Percentiles rank a stretch among this genome's conserved stretches.
phyloP scores from a whole-genome alignment of 1,284 basidiomycete species.

The Trichosporon faecale region DNA sequence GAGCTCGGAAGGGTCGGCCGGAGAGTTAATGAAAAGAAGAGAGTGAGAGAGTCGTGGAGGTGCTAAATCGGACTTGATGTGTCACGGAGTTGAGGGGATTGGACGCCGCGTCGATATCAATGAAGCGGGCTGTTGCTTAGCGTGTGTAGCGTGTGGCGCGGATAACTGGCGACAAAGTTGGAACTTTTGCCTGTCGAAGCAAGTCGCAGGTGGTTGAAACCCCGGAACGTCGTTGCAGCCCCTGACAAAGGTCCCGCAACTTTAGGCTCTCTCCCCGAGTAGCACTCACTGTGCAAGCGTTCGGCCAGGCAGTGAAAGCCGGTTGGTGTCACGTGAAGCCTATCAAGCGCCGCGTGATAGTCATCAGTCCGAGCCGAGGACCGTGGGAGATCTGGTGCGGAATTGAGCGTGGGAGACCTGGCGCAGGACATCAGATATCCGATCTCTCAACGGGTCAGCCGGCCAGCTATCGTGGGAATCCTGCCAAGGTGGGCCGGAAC shows the following conservation, averaged over 20 bases:
- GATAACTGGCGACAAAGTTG: not conserved
- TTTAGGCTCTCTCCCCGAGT: constrained; percentile 6
- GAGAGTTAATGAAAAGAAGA: not conserved
- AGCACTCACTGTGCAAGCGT: not conserved
- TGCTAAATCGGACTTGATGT: not conserved
- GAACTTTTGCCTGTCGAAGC: constrained; percentile 8
- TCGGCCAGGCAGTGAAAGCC: not conserved
- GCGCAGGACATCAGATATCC: not conserved
- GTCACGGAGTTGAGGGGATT: not conserved
- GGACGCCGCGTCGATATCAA: not conserved
- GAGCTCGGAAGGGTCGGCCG: not conserved
- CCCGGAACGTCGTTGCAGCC: constrained; percentile 6
- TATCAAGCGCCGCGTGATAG: not conserved
- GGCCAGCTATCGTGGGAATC: not conserved
- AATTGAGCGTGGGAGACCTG: not conserved
- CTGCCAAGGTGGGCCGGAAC: not conserved
- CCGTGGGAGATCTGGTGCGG: not conserved
- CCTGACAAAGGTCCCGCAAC: constrained; percentile 8
- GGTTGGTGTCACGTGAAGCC: not conserved
- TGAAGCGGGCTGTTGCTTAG: not conserved
- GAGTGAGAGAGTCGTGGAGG: not conserved
- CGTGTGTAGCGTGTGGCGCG: constrained; percentile 5
- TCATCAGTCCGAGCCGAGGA: not conserved
- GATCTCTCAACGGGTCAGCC: not conserved
- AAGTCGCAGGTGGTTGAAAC: not conserved